Evolutionary conservation across 2,329 filamentous ascomycete genomes (phyloP).

Genomic region (Cordyceps fumosorosea): DNA sequence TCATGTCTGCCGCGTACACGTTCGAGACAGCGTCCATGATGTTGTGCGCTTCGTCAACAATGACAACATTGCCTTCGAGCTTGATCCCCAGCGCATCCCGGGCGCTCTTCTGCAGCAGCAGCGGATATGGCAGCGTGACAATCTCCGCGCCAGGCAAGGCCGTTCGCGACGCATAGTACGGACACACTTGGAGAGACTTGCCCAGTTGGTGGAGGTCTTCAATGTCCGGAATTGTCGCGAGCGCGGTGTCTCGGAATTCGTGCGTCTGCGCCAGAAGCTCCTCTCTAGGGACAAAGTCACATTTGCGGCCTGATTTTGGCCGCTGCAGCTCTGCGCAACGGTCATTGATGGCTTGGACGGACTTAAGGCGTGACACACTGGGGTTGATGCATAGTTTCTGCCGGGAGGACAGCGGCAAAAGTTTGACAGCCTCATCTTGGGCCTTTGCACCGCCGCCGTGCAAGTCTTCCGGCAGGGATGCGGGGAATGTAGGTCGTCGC

Average conservation of each 20-base stretch:
- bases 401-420: constrained; percentile 76
- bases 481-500: constrained; percentile 67
- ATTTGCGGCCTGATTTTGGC: constrained; percentile 52
- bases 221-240: constrained; percentile 85
- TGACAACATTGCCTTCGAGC: constrained; percentile 81
- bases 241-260: constrained; percentile 75
- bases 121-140: constrained; percentile 83
- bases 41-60: constrained; percentile 97
- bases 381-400: constrained; percentile 89
- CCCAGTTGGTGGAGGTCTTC: constrained; percentile 81
- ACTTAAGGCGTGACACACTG: constrained; percentile 63
- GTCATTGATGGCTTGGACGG: constrained; percentile 82
- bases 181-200: constrained; percentile 73
- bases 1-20: constrained; percentile 75
- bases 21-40: constrained; percentile 90
- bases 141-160: constrained; percentile 83
- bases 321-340: constrained; percentile 86
- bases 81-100: constrained; percentile 82
- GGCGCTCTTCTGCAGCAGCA: constrained; percentile 80
- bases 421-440: constrained; percentile 52
- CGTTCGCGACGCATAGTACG: constrained; percentile 89
- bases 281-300: constrained; percentile 70
- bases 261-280: constrained; percentile 66
- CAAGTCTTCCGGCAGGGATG: constrained; percentile 52
- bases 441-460: constrained; percentile 19